Evolutionary conservation across 768 basidiomycete genomes (phyloP).

Genomic region (Russula brevipes): DNA sequence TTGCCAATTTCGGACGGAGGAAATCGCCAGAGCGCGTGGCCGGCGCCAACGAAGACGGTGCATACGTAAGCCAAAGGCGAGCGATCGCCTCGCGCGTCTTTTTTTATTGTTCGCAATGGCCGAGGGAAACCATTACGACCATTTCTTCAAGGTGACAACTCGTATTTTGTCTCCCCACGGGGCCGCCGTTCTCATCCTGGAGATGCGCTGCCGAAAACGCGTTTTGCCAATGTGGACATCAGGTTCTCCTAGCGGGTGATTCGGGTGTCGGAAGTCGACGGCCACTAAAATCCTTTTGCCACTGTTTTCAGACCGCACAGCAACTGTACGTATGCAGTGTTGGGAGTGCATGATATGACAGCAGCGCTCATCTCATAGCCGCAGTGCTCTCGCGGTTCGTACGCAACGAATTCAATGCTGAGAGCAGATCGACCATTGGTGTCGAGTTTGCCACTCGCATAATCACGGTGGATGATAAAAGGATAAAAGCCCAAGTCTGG

Average conservation of each 20-base stretch:
- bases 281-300: neutral
- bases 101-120: constrained; percentile 47
- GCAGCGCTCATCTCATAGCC: neutral
- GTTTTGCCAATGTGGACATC: neutral
- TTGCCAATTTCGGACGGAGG: no score
- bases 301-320: constrained; percentile 34
- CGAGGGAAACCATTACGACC: constrained; percentile 95
- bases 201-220: neutral
- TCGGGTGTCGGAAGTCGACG: constrained; percentile 85
- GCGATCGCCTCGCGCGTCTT: no score
- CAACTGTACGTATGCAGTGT: constrained; percentile 48
- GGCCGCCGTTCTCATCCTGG: neutral
- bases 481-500: constrained; percentile 99
- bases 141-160: constrained; percentile 87
- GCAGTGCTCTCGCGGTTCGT: constrained; percentile 98
- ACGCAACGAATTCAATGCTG: constrained; percentile 97
- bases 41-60: no score
- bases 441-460: constrained; percentile 98
- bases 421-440: constrained; percentile 98
- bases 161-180: neutral
- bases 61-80: no score
- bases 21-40: no score
- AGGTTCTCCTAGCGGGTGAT: constrained; percentile 99
- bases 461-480: constrained; percentile 93
- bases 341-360: neutral